Evolutionary conservation across 31 red algal genomes (phyloP), one percentile per base, ranked within the genome.

Genomic region (Endocladia muricata): DNA sequence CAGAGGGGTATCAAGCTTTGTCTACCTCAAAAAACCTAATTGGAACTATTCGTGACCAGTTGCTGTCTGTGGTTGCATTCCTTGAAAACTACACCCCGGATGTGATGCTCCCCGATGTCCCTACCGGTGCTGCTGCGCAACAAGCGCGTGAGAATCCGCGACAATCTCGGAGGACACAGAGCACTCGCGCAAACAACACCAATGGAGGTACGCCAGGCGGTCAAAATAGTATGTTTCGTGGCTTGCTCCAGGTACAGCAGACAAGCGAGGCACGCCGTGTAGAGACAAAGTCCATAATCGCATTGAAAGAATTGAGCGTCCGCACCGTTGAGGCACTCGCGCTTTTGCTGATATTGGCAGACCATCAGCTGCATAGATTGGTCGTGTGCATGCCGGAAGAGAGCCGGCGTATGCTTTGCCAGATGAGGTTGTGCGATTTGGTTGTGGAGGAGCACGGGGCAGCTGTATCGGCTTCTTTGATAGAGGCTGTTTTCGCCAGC

Each of bases 351-450:
- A 82, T 94, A 42, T 66, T 94, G 38, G 48, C 44, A 29, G 90
- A 94, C 55, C 81, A 94, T 74, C 88, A 96, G 30, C 71, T 96
- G 21, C 88, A 88, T 26, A 76, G 94, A 22, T 29, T 96, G 8
- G 70, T 84, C 2, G 56, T 81, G 30, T 74, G 76, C 19, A 77
- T 96, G 56, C 57, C 73, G 34, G 41, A 78, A 19, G 55, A 64
- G 21, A 74, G 41, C 25, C 76, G 76, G 22, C 36, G 33, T 31
- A 44, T 77, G 22, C 57, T 96, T 28, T 60, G 57, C 21, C 70
- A 79, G 11, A 73, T 84, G 64, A 63, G 78, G 38, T 92, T 91
- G 41, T 62, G 78, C 37, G 94, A 96, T 19, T 55, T 96, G 9
- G 83, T 82, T 31, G 78, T 69, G 25, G 48, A 48, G 36, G 38